Base-by-base conservation (phyloP, 768 basidiomycete species). In the Trametes coccinea region DNA sequence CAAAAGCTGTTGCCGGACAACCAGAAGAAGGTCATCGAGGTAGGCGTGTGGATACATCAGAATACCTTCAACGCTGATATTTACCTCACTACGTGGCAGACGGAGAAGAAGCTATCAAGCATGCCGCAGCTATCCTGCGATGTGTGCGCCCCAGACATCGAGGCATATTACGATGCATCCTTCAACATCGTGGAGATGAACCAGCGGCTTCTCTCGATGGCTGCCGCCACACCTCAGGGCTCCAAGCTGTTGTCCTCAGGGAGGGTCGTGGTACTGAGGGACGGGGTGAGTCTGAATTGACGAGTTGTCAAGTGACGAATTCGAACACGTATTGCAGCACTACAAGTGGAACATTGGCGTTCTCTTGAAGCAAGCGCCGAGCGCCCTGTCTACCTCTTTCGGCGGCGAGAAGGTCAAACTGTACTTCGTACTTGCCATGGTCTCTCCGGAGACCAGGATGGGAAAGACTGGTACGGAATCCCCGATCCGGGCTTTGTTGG, bases 1-100 rank as follows among this genome's bases (percentile, higher is more conserved):
- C 97, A 99, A 70, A 82, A 89, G 41, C 78, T 98, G 46, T 77
- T 98, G 33, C 97, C 97, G 4, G 94, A 96, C 56, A 93, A 98
- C 63, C 94, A 98, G 74, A 87, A 89, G 72, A 84, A 89, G 71
- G 91, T 98, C 27, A 72, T 80, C 2, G 88, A 96, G 79, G 96
- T 93, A 62, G 69, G 82, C 70, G 30, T 49, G 29, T 27, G 10
- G 13, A 30, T 11, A 30, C 11, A 33, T 9, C 13, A 11, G 29
- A 31, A 14, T 49, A 16, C n/a, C 7, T 29, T 27, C 11, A 33
- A 3, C 10, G 13, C 30, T 14, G 8, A 49, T 29, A 11, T 5
- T 22, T 37, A 11, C 30, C 13, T 5, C 6, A 22, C 52, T 49
- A 4, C 27, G 37, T 22, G 40, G 0, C 64, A 96, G 95, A 83